These are phyloP conservation scores for Penicillium parvum DNA, from an alignment of 495 filamentous ascomycete genomes.

Conservation along the genomic window DNA sequence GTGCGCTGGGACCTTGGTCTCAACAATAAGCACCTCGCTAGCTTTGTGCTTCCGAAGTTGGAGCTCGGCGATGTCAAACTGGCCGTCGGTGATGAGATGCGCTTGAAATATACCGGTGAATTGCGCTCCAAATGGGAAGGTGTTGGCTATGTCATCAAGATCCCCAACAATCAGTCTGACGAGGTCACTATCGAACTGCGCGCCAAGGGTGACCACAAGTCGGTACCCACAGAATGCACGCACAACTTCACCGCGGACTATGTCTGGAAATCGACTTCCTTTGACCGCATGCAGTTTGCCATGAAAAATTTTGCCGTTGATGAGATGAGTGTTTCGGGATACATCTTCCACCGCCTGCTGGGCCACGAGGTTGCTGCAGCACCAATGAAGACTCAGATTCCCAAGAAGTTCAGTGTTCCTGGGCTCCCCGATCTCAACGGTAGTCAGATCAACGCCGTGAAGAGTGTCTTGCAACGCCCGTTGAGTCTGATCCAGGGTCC, in stretches of 20 bases:
- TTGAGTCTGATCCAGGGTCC: slow-evolving; percentile 95
- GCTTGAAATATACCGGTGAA: slow-evolving; percentile 92
- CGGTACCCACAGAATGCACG: slow-evolving; percentile 93
- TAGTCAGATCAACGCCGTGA: slow-evolving; percentile 95
- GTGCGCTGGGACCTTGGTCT: slow-evolving; percentile 95
- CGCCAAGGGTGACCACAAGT: slow-evolving; percentile 85
- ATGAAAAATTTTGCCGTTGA: slow-evolving; percentile 99
- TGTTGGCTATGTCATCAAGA: slow-evolving; percentile 98
- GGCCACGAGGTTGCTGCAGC: slow-evolving; percentile 94
- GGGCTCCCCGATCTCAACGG: slow-evolving; percentile 93
- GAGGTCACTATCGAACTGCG: slow-evolving; percentile 95
- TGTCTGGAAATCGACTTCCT: slow-evolving; percentile 99
- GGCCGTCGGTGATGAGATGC: slow-evolving; percentile 98
- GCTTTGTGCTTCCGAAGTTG: slow-evolving; percentile 93
- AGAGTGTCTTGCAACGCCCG: slow-evolving; percentile 88
- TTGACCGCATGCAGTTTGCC: slow-evolving; percentile 97
- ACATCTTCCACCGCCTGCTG: slow-evolving; percentile 96
- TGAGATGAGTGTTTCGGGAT: slow-evolving; percentile 96
- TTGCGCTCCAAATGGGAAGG: slow-evolving; percentile 94
- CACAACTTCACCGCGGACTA: slow-evolving; percentile 98
- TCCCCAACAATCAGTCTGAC: slow-evolving; percentile 98
- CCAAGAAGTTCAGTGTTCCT: slow-evolving; percentile 94
- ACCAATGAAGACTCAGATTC: slow-evolving; percentile 94
- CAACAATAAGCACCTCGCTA: slow-evolving; percentile 96
- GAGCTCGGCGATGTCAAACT: slow-evolving; percentile 98